Evolutionary conservation across 1,284 basidiomycete genomes (phyloP), one percentile per base, ranked within the genome.

Genomic region (Melampsora abietis-canadensis): DNA sequence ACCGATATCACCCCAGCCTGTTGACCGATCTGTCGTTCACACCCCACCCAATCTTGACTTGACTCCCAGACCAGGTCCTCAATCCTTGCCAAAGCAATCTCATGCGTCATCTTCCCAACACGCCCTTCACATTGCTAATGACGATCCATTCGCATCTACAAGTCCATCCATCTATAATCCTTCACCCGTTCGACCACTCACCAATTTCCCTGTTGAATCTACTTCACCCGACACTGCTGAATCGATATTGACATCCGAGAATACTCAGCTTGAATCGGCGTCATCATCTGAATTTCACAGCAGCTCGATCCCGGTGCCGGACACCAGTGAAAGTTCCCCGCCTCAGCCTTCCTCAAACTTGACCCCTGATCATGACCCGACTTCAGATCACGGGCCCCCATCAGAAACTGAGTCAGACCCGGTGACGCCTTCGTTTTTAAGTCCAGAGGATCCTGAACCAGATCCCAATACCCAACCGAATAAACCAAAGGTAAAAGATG

Each of bases 81-180:
- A n/a, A 37, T 37, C 34, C 14, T 47, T 14, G 19, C 40, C 34
- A 14, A 63, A 15, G 31, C 37, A 37, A 46, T 30, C 44, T 21
- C 34, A 40, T 24, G 44, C 37, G 37, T 40, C 37, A 8, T 40
- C 37, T 12, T 40, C 37, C 37, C 5, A 40, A 40, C 37, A 40
- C 10, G 37, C 37, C 37, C 37, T 47, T 30, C 59, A 70, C n/a
- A 61, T 62, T 48, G 60, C 31, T n/a, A 62, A 73, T 2, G 69
- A 73, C 19, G 69, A 73, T 60, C 62, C 69, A 44, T 73, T 73
- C 34, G 54, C 62, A 54, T 60, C 69, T 15, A 37, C 62, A n/a
- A 73, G 69, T 31, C 69, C 69, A 21, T 64, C 69, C 1, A 59
- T 73, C n/a, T 73, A 61, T 27, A 66, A 73, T 40, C 31, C 51